Evolutionary conservation across 805 yeast genomes (phyloP).

Genomic region (Candida arabinofermentans): DNA sequence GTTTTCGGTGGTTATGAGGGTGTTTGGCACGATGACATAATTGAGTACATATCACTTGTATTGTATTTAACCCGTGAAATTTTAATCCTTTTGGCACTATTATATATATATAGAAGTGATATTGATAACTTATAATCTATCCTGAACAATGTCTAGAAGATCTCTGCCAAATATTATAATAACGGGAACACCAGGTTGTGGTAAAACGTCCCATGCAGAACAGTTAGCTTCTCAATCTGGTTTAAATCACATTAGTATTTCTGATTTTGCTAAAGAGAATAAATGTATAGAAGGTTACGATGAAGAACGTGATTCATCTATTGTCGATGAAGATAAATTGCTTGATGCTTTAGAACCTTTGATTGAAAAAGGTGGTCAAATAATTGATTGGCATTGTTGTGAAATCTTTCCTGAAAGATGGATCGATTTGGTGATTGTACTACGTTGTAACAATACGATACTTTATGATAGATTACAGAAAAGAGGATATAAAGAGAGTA

Average conservation of each 20-base stretch:
- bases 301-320: conserved; percentile 75
- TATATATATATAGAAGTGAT: not conserved
- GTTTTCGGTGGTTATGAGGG: too few relatives aligned
- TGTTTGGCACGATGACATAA: too few relatives aligned
- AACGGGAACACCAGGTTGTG: conserved; percentile 95
- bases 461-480: conserved; percentile 72
- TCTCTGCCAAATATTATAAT: conserved; percentile 70
- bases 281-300: conserved; percentile 82
- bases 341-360: conserved; percentile 77
- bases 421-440: conserved; percentile 87
- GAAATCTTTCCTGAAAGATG: conserved; percentile 91
- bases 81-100: too few relatives aligned
- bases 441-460: conserved; percentile 68
- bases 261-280: conserved; percentile 76
- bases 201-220: conserved; percentile 70
- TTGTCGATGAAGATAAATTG: conserved; percentile 89
- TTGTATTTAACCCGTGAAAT: too few relatives aligned
- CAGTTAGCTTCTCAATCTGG: conserved; percentile 49
- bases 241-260: conserved; percentile 57
- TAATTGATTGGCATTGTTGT: conserved; percentile 97
- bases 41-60: too few relatives aligned
- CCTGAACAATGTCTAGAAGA: conserved; percentile 29
- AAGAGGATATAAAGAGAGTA: conserved; percentile 75
- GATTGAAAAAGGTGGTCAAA: conserved; percentile 78
- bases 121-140: not conserved